Evolutionary conservation across 495 filamentous ascomycete genomes (phyloP), one percentile per base, ranked within the genome.

Genomic region (Amniculicola lignicola): DNA sequence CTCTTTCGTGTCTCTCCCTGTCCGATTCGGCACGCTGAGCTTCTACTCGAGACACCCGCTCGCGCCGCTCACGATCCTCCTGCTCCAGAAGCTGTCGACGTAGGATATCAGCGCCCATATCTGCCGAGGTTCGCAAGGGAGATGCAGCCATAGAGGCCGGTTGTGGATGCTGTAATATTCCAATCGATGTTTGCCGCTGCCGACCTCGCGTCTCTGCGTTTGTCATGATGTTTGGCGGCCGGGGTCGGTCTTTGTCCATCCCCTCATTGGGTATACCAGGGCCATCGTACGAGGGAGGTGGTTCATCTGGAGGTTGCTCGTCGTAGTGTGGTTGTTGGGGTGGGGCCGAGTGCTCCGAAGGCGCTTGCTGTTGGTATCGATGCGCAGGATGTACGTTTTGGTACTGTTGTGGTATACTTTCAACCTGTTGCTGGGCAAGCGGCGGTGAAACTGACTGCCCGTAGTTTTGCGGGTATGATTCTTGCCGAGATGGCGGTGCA

Each of bases 141-240:
- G 55, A 59, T 18, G 61, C 61, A 22, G 61, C 55, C 60, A 64
- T 64, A 18, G 55, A 60, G 25, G 61, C 50, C 4, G 61, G 61
- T 35, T 64, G 61, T 19, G 61, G 61, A 28, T 64, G 61, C 37
- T 59, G 55, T 12, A 64, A 46, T 2, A 59, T 24, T 16, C 29
- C 33, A 16, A 64, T 46, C 9, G 61, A 64, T 18, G 50, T 24
- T 42, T 64, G 50, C 6, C 61, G 55, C 1, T 28, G 35, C 4
- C 60, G 48, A 16, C 51, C 58, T 15, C 57, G 57, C 15, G 22
- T 18, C 24, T 50, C 44, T 6, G 43, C 27, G 28, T 55, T 27
- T 10, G 58, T 55, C 33, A 55, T 36, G 19, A 61, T 55, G 22
- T 56, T 56, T 19, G 58, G 51, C 11, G 51, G 58, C 6, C 51